Evolutionary conservation across 805 yeast genomes (phyloP).

Genomic region (Sugiyamaella floridensis): DNA sequence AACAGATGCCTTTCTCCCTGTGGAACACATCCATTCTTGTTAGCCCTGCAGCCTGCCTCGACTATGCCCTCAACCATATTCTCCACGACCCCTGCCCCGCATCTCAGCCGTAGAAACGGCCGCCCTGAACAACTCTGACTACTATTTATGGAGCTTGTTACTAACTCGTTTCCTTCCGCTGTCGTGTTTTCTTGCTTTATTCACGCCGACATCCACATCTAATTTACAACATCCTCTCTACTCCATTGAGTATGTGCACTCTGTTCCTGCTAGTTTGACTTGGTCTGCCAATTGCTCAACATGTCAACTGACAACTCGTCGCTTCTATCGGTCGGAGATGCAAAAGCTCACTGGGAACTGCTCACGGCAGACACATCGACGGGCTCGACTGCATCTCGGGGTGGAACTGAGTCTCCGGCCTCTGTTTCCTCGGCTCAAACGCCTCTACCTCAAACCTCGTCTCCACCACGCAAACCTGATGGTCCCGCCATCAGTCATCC

Average conservation of each 20-base stretch:
- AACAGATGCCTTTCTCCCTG: too few species aligned
- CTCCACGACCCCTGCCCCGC: background rate
- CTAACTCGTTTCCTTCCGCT: background rate
- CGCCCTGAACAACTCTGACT: background rate
- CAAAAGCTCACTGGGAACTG: slow-evolving; percentile 17
- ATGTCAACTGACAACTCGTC: slow-evolving; percentile 19
- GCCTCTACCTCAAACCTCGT: background rate
- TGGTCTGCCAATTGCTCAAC: background rate
- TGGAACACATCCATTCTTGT: too few species aligned
- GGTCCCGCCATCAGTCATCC: background rate
- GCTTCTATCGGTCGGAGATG: slow-evolving; percentile 20
- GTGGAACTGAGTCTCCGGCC: slow-evolving; percentile 2
- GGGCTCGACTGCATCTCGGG: background rate
- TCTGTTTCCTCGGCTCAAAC: background rate
- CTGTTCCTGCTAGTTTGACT: too few species aligned
- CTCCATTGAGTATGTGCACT: too few species aligned
- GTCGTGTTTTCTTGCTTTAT: background rate
- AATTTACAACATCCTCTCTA: too few species aligned
- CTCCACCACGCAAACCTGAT: background rate
- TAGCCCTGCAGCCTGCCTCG: too few species aligned
- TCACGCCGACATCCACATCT: background rate
- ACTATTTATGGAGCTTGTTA: background rate
- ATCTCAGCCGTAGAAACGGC: background rate
- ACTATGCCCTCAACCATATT: too few species aligned
- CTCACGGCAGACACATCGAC: slow-evolving; percentile 9